phyloP scores from a whole-genome alignment of 768 basidiomycete genomes.

The Mycena vulgaris region DNA sequence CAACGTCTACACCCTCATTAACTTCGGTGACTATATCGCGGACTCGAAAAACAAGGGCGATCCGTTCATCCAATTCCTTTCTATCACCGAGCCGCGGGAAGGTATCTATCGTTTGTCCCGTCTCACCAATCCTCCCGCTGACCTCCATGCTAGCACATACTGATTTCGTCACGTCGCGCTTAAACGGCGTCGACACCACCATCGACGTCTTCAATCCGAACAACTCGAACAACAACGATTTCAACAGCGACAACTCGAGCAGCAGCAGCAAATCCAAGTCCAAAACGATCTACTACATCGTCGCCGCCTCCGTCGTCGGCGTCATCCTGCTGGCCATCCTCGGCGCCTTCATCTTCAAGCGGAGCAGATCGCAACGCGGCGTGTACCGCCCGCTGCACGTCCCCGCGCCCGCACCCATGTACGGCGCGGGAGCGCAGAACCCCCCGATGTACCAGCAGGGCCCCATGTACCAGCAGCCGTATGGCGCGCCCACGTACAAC shows the following conservation, averaged over 20 bases:
- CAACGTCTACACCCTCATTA: conserved; percentile 79
- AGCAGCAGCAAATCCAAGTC: not conserved
- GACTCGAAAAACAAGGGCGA: conserved; percentile 61
- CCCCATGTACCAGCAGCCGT: conserved; percentile 11
- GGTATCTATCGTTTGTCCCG: not conserved
- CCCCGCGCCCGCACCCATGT: conserved; percentile 28
- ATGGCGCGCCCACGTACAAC: conserved; percentile 32
- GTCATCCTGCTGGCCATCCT: conserved; percentile 15
- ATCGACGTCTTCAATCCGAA: conserved; percentile 17
- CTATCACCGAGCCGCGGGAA: conserved; percentile 65
- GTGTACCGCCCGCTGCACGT: conserved; percentile 32
- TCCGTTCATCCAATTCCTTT: conserved; percentile 81
- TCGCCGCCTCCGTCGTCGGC: conserved; percentile 25
- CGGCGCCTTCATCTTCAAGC: conserved; percentile 8
- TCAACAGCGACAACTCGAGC: not conserved
- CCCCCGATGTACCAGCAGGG: conserved; percentile 31
- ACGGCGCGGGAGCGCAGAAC: no score
- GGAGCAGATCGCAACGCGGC: conserved; percentile 5
- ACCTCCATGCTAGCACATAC: conserved; percentile 58
- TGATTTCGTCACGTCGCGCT: conserved; percentile 78
- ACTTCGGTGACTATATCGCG: conserved; percentile 80
- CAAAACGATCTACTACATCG: conserved; percentile 29
- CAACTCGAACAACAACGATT: conserved; percentile 4
- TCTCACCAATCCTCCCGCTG: not conserved
- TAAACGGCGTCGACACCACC: conserved; percentile 69